Evolutionary conservation across 108 stramenopile genomes (phyloP), one percentile per base, ranked within the genome.

Genomic region (Cyclotella baltica): DNA sequence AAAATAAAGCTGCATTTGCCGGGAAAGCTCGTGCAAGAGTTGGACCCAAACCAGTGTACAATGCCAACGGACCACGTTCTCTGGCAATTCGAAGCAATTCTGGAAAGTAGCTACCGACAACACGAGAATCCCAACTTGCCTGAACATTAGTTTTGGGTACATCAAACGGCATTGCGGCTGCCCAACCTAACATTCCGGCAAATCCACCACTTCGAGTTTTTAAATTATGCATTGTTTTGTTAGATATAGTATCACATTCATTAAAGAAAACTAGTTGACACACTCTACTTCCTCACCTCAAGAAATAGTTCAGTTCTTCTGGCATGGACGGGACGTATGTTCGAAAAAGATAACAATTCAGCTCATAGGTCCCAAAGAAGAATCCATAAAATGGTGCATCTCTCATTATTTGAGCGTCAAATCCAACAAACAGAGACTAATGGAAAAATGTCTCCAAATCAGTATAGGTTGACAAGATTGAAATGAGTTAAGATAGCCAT

Each of bases 141-240:
- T 96, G 96, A 8, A 96, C 90, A 76, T 94, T 94, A 30, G 96
- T 96, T 73, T 96, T 96, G 11, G 96, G 96, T 8, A 96, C 96
- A 83, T 96, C 96, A 73, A 96, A 93, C 9, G 90, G 94, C 92
- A 95, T 95, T 35, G 94, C 95, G 19, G 92, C 80, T 47, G 84
- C 53, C 96, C 96, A 96, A 46, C 91, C 93, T 51, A 90, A 62
- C 91, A 94, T 93, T 29, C 96, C 96, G 1, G 96, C 96, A 36
- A 96, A 84, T 35, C 96, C 96, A 70, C 96, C 96, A 70, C 87
- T 86, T 31, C 55, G 31, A 23, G 11, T n/a, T n/a, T n/a, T n/a
- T n/a, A n/a, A n/a, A n/a, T n/a, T n/a, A n/a, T n/a, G n/a, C n/a
- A n/a, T n/a, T n/a, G n/a, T n/a, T n/a, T n/a, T n/a, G n/a, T n/a